phyloP scores from a whole-genome alignment of 805 yeast genomes.

The Spathaspora hagerdaliae region DNA sequence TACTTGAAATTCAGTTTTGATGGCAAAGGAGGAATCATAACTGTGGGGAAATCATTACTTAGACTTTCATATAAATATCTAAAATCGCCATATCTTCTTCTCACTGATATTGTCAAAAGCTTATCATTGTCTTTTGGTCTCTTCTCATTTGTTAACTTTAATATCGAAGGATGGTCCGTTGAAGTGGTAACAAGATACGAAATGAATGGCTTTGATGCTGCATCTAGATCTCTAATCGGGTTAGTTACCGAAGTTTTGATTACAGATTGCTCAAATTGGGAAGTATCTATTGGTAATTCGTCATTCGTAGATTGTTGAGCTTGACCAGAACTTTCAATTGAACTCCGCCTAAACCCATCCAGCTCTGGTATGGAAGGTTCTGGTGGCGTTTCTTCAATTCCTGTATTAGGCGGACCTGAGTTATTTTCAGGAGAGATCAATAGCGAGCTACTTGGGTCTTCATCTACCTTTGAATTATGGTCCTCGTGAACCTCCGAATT shows the following conservation, averaged over 20 bases:
- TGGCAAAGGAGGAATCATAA: constrained; percentile 90
- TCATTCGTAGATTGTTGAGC: neutral
- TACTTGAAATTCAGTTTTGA: constrained; percentile 89
- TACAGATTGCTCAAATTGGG: constrained; percentile 11
- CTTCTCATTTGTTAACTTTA: constrained; percentile 21
- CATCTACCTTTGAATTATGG: neutral
- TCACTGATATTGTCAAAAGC: constrained; percentile 41
- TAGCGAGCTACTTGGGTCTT: constrained; percentile 9
- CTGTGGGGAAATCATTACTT: constrained; percentile 74
- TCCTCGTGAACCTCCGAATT: neutral
- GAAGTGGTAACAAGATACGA: constrained; percentile 65
- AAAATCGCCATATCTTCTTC: constrained; percentile 88
- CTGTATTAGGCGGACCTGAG: neutral
- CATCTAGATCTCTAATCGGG: constrained; percentile 68
- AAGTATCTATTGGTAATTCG: neutral
- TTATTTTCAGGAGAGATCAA: constrained; percentile 3
- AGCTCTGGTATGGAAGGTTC: neutral
- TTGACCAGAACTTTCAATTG: neutral
- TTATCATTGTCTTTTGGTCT: constrained; percentile 14
- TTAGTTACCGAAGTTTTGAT: constrained; percentile 42
- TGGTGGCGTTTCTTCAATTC: neutral
- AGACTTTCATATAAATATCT: constrained; percentile 72
- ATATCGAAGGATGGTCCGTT: constrained; percentile 59
- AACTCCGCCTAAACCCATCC: neutral
- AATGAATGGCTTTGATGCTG: constrained; percentile 69